Evolutionary conservation across 345 rosid species (phyloP), one percentile per base, ranked within the genome.

Genomic region (Gossypium thurberi): DNA sequence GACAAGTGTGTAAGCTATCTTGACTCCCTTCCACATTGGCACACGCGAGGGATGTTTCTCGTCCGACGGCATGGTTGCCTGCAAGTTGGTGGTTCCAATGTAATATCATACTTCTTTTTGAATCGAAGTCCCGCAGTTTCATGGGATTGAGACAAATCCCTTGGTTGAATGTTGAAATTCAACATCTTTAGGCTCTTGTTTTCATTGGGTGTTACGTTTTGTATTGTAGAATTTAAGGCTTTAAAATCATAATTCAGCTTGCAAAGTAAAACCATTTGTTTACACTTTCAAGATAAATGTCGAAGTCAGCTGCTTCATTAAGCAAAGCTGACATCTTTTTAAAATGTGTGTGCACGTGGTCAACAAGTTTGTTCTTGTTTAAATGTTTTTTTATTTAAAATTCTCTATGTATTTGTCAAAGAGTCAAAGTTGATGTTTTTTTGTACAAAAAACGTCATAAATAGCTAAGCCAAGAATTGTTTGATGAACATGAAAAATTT

Each of bases 51-150:
- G 91, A 57, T 80, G 82, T 77, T 91, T 91, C 82, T 90, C 89
- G 57, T 88, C 82, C 0, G 91, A 91, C 20, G 93, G 96, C 86
- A 91, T 87, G 26, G 93, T 89, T 6, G 89, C 91, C 93, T 90
- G 77, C 81, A 76, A 53, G 40, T 33, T 5, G 40, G 7, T 0
- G 40, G 40, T 33, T 33, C 40, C 40, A 33, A 33, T 33, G 40
- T 33, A 33, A 33, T 33, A 33, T 5, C 40, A 33, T 33, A 0
- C 7, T 33, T 33, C 40, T 5, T 33, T 33, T 33, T 33, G 40
- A 7, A 5, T 33, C 40, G 6, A 33, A 33, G 7, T 33, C 40
- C 40, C 40, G 7, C 40, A 6, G 20, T 17, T 52, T 52, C 56
- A 52, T 33, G 40, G 40, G 40, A 17, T 52, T 52, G 21, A 52